Evolutionary conservation across 345 rosid genomes (phyloP), one percentile per base, ranked within the genome.

Genomic region (Aegle marmelos): DNA sequence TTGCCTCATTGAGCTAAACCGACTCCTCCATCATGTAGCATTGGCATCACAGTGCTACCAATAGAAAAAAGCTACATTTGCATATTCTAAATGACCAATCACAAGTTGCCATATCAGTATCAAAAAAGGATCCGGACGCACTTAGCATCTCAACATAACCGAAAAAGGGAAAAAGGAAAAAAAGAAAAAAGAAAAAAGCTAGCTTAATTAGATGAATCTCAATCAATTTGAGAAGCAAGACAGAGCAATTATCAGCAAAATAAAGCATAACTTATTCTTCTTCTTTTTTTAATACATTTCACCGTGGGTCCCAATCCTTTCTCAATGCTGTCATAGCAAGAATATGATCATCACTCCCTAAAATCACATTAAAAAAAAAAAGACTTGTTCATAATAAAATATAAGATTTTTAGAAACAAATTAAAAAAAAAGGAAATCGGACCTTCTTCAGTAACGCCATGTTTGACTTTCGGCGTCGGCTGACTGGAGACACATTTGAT

Each of bases 401-500:
- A 17, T 17, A 19, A 16, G 7, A 53, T 16, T 53, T 50, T 53
- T 53, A 19, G 22, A 53, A 17, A 53, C 5, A 53, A 64, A 60
- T 53, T n/a, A 7, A 72, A 41, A 36, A n/a, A n/a, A 27, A 28
- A 48, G n/a, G 48, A 33, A 36, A 50, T 4, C 31, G 41, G 28
- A 88, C 91, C 91, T 85, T 83, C 84, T 78, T 89, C 79, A 48
- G 58, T 71, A 28, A 77, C 54, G 19, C 73, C 76, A 72, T 86
- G 87, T 25, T 82, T 36, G 2, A 75, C 45, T 25, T 82, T 86
- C 81, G 71, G 80, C 72, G 72, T 82, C 1, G 82, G 83, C 61
- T 86, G 87, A 54, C 86, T 76, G 53, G 88, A 88, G 13, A 79
- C 81, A 50, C 76, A 81, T 79, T 82, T 87, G 50, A 85, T 85